Evolutionary conservation across 2,329 filamentous ascomycete species (phyloP).

Genomic region (Periconia digitata): DNA sequence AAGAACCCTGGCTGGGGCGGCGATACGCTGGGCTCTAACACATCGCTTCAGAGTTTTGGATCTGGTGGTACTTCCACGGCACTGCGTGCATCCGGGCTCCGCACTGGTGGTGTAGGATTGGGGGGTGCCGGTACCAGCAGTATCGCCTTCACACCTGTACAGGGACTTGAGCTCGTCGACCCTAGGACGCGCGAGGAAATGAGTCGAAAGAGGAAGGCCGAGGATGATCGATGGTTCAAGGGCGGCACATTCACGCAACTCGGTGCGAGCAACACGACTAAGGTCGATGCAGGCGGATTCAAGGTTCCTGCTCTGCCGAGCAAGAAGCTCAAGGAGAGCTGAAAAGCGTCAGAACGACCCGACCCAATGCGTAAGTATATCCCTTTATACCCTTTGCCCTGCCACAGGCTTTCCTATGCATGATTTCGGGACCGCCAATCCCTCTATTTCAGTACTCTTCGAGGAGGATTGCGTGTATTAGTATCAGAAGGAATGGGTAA

Average conservation of each 20-base stretch:
- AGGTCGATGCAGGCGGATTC: conserved; percentile 66
- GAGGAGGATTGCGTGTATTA: too few relatives aligned
- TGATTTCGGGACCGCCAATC: not conserved
- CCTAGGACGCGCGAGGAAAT: conserved; percentile 88
- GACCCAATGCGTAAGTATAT: not conserved
- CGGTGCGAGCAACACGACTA: conserved; percentile 47
- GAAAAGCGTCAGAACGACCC: not conserved
- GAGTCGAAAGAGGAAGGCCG: conserved; percentile 86
- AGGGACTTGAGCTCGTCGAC: conserved; percentile 92
- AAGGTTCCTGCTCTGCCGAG: conserved; percentile 77
- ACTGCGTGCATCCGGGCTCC: conserved; percentile 76
- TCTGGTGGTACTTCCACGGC: conserved; percentile 65
- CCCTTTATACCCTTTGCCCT: not conserved
- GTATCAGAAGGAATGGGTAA: not conserved
- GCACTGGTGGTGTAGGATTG: conserved; percentile 77
- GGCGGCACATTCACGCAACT: conserved; percentile 96
- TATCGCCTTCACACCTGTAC: conserved; percentile 90
- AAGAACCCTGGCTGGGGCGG: conserved; percentile 97
- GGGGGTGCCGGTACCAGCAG: conserved; percentile 73
- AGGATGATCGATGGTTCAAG: conserved; percentile 96
- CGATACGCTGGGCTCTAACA: conserved; percentile 53
- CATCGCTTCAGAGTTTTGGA: conserved; percentile 78
- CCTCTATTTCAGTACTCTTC: too few relatives aligned
- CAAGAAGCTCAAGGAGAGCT: conserved; percentile 60
- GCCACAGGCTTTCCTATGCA: not conserved